A percentile compares a stretch with the other conserved stretches of the same genome.
Evolutionary conservation across 441 rosid species (phyloP).

Genomic region (Bocquillonia castaneifolia): DNA sequence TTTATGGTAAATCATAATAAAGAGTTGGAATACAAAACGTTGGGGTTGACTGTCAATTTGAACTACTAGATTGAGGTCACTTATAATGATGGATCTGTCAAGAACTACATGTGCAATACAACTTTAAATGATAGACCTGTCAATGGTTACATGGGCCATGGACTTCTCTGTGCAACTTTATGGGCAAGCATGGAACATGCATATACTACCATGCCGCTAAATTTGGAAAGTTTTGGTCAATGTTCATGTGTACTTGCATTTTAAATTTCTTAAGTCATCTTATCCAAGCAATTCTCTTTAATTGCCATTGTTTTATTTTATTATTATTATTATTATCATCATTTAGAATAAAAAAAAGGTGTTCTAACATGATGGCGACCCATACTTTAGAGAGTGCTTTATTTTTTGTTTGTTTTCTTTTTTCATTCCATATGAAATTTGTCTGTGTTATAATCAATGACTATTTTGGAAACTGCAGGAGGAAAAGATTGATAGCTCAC

Average conservation of each 20-base stretch:
- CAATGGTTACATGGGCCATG: not conserved
- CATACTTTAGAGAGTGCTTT: not conserved
- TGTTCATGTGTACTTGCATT: not conserved
- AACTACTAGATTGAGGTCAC: not conserved
- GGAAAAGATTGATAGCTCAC: slow-evolving; percentile 76
- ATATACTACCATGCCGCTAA: not conserved
- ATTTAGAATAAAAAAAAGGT: too few species aligned
- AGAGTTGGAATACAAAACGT: not conserved
- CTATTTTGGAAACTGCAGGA: slow-evolving; percentile 49
- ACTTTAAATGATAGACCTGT: not conserved
- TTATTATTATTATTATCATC: too few species aligned
- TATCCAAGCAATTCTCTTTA: not conserved
- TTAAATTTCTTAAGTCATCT: not conserved
- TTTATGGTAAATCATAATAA: not conserved
- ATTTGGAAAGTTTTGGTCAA: not conserved
- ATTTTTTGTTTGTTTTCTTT: not conserved
- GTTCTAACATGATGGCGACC: not conserved
- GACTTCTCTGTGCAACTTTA: not conserved
- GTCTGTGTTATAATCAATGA: slow-evolving; percentile 8
- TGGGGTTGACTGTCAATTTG: not conserved
- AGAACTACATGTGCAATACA: not conserved
- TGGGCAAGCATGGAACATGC: not conserved
- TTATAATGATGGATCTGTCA: not conserved
- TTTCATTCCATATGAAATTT: not conserved
- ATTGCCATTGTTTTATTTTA: too few species aligned